These are phyloP conservation scores for Geranomyces michiganensis DNA, from an alignment of 192 early-diverging fungal genomes.

Conservation along the genomic window DNA sequence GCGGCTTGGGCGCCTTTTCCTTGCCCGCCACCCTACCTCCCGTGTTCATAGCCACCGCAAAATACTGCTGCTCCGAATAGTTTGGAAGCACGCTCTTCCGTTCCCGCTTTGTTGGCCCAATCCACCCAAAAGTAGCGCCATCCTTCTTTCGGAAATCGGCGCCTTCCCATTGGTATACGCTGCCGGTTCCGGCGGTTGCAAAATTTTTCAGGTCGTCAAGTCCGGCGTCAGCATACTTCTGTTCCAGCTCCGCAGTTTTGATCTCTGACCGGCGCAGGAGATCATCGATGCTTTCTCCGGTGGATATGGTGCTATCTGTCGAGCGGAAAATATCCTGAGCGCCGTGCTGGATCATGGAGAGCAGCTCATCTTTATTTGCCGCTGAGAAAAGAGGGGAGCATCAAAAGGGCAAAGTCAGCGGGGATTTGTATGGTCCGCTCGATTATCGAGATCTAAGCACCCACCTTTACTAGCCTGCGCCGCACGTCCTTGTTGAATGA, in stretches of 20 bases:
- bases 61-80: slow-evolving; percentile 35
- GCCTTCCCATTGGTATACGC: slow-evolving; percentile 94
- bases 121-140: slow-evolving; percentile 75
- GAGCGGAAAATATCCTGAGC: slow-evolving; percentile 82
- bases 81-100: slow-evolving; percentile 41
- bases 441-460: background rate
- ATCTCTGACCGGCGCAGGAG: slow-evolving; percentile 80
- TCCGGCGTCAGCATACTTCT: slow-evolving; percentile 87
- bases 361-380: slow-evolving; percentile 79
- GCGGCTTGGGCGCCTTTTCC: slow-evolving; percentile 44
- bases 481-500: slow-evolving; percentile 96
- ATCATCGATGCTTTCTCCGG: slow-evolving; percentile 84
- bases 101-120: slow-evolving; percentile 93
- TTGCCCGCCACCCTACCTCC: slow-evolving; percentile 27
- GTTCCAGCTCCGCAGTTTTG: slow-evolving; percentile 85
- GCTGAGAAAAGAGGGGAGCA: slow-evolving; percentile 29
- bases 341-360: slow-evolving; percentile 97
- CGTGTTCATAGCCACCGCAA: slow-evolving; percentile 14
- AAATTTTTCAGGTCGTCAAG: slow-evolving; percentile 95
- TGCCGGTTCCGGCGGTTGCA: slow-evolving; percentile 63
- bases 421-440: too few relatives aligned
- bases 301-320: slow-evolving; percentile 59
- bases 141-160: slow-evolving; percentile 83
- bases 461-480: slow-evolving; percentile 69
- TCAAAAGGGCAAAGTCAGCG: too few relatives aligned